Base-by-base conservation (phyloP, 2,329 filamentous ascomycete species). In the Penicillium expansum region DNA sequence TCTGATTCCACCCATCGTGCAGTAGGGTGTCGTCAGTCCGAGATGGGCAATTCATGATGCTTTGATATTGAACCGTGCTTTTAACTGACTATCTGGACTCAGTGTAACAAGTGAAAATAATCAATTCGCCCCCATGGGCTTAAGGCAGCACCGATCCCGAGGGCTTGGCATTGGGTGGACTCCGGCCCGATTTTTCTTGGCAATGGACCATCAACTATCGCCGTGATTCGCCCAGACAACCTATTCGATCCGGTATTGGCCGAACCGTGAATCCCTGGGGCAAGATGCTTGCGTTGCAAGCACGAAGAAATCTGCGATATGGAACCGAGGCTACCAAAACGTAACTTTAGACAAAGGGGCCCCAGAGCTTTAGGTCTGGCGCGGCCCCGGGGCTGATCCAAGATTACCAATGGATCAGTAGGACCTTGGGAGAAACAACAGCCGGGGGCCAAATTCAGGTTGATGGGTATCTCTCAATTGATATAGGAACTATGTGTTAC, bases 1-100 rank as follows among this genome's bases (percentile, higher is more conserved):
- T 82, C 72, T 83, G 82, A 68, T 84, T 84, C 76, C 78, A 83
- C 29, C 75, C 73, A 48, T 79, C 77, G 60, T 82, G 80, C 47
- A 76, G 69, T 49, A 79, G 72, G 48, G 70, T 74, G 57, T 77
- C 74, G 62, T 83, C 82, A 48, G 79, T 82, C 59, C 81, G 78
- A 30, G 81, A 82, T 13, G 82, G 80, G 58, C 82, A 82, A 62
- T 83, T 84, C 82, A 84, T 83, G 41, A 32, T 58, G 57, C 5
- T 24, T 37, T 24, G 9, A 16, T 7, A 3, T 37, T 24, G 11
- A 8, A 33, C 16, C 10, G n/a, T 27, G n/a, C 8, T 45, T 44
- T 6, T 14, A 32, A 37, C 20, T 48, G 8, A 35, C 18, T 44
- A 16, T 35, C 11, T 35, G n/a, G 22, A 44, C 27, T 33, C 24